These are phyloP conservation scores for Daldinia concentrica DNA, from an alignment of 495 filamentous ascomycete species.

Conservation along the genomic window DNA sequence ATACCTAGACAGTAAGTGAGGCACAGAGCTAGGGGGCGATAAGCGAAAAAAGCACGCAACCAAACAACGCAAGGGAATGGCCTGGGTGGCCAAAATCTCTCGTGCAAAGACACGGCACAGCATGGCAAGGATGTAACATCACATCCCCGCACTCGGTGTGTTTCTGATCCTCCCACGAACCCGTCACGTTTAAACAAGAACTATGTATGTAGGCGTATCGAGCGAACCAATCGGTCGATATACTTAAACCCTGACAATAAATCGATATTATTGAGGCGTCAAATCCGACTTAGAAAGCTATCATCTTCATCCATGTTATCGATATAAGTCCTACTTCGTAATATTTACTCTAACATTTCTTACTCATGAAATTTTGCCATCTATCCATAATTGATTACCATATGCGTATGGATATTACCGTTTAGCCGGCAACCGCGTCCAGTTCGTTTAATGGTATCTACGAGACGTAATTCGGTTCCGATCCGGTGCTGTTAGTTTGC, in stretches of 20 bases:
- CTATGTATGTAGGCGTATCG: background rate
- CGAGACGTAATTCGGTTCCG: no score
- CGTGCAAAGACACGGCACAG: conserved; percentile 5
- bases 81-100: background rate
- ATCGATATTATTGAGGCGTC: background rate
- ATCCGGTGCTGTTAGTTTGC: no score
- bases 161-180: background rate
- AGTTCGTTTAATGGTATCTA: background rate
- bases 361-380: background rate
- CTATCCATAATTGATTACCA: background rate
- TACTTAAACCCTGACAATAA: background rate
- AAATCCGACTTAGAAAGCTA: background rate
- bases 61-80: background rate
- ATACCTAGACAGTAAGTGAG: background rate
- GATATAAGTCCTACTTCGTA: background rate
- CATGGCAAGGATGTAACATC: background rate
- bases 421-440: background rate
- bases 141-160: conserved; percentile 2
- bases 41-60: conserved; percentile 8
- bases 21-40: background rate
- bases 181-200: background rate
- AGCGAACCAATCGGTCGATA: background rate
- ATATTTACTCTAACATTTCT: background rate
- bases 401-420: background rate
- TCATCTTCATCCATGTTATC: background rate